Percentiles rank a stretch among this genome's conserved stretches.
These are phyloP conservation scores for Coffea eugenioides DNA, from an alignment of 257 asterid genomes.

Conservation along the genomic window DNA sequence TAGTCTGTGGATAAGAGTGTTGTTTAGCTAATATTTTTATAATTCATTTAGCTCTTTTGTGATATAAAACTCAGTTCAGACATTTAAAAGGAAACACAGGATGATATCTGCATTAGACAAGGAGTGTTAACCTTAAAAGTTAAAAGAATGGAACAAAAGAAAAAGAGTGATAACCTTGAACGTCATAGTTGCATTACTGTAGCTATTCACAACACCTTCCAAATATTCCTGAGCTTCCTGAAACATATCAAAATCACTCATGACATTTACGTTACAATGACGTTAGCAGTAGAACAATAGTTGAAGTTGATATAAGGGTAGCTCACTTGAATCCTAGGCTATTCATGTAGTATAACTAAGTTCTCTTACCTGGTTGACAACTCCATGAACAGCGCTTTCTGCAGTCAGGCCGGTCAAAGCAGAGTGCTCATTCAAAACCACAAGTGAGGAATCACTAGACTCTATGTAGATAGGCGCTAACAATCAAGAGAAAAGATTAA, in stretches of 20 bases:
- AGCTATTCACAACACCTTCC: background rate
- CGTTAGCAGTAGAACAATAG: background rate
- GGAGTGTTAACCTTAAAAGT: background rate
- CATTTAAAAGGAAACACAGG: background rate
- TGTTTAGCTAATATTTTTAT: background rate
- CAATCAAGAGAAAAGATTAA: constrained; percentile 4
- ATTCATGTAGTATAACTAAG: background rate
- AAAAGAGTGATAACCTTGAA: constrained; percentile 6
- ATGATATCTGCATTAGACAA: background rate
- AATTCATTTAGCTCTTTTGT: background rate
- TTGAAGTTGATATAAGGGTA: background rate
- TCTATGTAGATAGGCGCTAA: constrained; percentile 1
- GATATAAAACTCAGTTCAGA: background rate
- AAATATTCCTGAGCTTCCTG: constrained; percentile 4
- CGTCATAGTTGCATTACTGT: background rate
- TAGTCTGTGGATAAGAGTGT: constrained; percentile 10
- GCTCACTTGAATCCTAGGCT: background rate
- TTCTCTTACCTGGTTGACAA: constrained; percentile 14
- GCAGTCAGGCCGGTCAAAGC: background rate
- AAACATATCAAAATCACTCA: constrained; percentile 2
- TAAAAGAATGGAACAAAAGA: background rate
- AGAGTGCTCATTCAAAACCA: background rate
- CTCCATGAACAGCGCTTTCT: background rate
- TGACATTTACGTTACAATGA: background rate
- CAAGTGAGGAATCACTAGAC: background rate